Percentiles rank a stretch among this genome's conserved stretches.
Evolutionary conservation across 768 basidiomycete genomes (phyloP).

Genomic region (Rhizopogon roseolus): DNA sequence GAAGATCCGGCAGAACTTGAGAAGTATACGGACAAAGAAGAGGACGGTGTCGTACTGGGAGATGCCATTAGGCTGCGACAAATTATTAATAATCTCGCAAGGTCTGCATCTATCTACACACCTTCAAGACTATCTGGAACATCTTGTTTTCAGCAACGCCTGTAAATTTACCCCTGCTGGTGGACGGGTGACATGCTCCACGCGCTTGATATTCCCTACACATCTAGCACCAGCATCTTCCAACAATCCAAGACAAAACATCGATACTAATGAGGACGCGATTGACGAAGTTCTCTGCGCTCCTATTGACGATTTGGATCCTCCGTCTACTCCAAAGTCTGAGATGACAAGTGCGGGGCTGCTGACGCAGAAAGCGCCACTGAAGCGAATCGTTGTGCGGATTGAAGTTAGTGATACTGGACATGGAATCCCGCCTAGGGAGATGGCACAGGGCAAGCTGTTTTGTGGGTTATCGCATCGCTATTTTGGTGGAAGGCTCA

Average conservation of each 20-base stretch:
- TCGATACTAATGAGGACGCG: conserved; percentile 8
- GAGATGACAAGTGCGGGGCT: background rate
- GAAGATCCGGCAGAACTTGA: conserved; percentile 24
- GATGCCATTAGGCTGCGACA: conserved; percentile 81
- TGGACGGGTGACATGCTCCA: conserved; percentile 63
- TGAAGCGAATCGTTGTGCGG: conserved; percentile 73
- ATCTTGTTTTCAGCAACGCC: conserved; percentile 48
- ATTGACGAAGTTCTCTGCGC: conserved; percentile 20
- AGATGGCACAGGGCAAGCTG: conserved; percentile 66
- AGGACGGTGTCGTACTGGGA: conserved; percentile 71
- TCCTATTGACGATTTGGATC: conserved; percentile 32
- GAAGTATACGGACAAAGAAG: conserved; percentile 17
- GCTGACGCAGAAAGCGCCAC: conserved; percentile 10
- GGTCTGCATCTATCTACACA: conserved; percentile 29
- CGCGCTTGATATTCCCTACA: conserved; percentile 45
- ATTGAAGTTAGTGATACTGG: conserved; percentile 82
- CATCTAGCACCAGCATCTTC: conserved; percentile 12
- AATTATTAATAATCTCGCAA: conserved; percentile 80
- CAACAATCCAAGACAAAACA: background rate
- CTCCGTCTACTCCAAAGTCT: background rate
- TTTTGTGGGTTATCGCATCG: conserved; percentile 48
- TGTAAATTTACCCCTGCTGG: conserved; percentile 76
- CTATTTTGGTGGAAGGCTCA: conserved; percentile 5
- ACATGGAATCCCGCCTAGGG: conserved; percentile 55
- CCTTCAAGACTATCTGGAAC: background rate